Conservation (phyloP, 306 rosid species). For the Vigna hirtella region DNA sequence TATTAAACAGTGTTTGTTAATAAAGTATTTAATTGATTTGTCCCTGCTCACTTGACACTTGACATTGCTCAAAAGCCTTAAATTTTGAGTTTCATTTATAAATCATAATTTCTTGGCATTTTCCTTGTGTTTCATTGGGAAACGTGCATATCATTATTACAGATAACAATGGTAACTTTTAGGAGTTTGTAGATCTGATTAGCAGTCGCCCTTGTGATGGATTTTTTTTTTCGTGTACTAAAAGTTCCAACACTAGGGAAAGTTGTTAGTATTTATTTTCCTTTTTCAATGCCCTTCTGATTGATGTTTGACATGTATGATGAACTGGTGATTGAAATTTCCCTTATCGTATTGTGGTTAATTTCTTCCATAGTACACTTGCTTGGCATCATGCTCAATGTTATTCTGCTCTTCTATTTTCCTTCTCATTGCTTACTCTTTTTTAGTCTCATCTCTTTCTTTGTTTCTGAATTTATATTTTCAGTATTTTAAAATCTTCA, state of each 20-base stretch:
- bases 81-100: constrained; percentile 17
- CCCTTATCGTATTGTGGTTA: background rate
- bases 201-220: constrained; percentile 19
- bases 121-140: background rate
- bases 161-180: constrained; percentile 3
- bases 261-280: background rate
- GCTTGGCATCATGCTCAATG: constrained; percentile 19
- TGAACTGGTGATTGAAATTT: constrained; percentile 24
- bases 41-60: background rate
- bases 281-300: constrained; percentile 1
- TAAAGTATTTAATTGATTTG: constrained; percentile 13
- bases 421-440: background rate
- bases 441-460: background rate
- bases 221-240: background rate
- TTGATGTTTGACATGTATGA: constrained; percentile 8
- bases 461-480: background rate
- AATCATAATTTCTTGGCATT: constrained; percentile 20
- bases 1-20: constrained; percentile 23
- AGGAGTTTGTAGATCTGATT: constrained; percentile 29
- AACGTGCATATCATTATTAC: background rate
- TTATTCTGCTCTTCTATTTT: background rate
- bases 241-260: no score
- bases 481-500: background rate
- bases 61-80: constrained; percentile 6
- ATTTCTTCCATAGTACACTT: constrained; percentile 4